phyloP scores from a whole-genome alignment of 345 rosid genomes.

The Salix suchowensis region DNA sequence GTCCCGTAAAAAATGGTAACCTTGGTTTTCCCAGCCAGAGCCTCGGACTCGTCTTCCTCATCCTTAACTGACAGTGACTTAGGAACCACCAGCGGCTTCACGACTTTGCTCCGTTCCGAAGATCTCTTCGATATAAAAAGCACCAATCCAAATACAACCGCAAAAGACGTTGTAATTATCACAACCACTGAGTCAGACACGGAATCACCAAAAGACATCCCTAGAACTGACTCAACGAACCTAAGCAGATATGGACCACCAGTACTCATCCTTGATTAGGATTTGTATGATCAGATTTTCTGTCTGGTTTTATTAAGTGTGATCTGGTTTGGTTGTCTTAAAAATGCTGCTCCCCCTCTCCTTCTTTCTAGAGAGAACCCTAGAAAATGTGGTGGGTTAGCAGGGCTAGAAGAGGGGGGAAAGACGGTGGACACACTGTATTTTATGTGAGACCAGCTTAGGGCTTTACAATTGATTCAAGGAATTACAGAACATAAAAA shows the following conservation, averaged over 20 bases:
- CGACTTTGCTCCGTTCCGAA: slow-evolving; percentile 41
- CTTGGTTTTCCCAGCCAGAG: slow-evolving; percentile 48
- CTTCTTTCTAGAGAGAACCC: neutral
- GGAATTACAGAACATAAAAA: too few species aligned
- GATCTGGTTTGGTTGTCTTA: neutral
- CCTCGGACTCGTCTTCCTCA: slow-evolving; percentile 20
- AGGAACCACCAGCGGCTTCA: slow-evolving; percentile 46
- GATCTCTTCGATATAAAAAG: slow-evolving; percentile 56
- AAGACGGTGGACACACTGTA: slow-evolving; percentile 3
- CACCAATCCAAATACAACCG: slow-evolving; percentile 44
- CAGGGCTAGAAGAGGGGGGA: neutral
- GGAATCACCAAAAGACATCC: slow-evolving; percentile 35
- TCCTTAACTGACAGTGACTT: slow-evolving; percentile 38
- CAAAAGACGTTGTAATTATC: slow-evolving; percentile 56
- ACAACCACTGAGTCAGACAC: slow-evolving; percentile 45
- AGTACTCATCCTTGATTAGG: slow-evolving; percentile 12
- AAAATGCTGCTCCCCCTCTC: neutral
- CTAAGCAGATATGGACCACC: slow-evolving; percentile 39
- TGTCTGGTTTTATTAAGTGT: neutral
- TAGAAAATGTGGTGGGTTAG: slow-evolving; percentile 4
- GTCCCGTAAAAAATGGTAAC: slow-evolving; percentile 87
- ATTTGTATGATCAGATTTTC: neutral
- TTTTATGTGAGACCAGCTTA: slow-evolving; percentile 1
- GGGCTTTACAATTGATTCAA: neutral
- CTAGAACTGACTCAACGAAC: slow-evolving; percentile 40